A percentile compares a stretch with the other conserved stretches of the same genome.
Evolutionary conservation across 2,329 filamentous ascomycete species (phyloP).

Genomic region (Emergomyces orientalis): DNA sequence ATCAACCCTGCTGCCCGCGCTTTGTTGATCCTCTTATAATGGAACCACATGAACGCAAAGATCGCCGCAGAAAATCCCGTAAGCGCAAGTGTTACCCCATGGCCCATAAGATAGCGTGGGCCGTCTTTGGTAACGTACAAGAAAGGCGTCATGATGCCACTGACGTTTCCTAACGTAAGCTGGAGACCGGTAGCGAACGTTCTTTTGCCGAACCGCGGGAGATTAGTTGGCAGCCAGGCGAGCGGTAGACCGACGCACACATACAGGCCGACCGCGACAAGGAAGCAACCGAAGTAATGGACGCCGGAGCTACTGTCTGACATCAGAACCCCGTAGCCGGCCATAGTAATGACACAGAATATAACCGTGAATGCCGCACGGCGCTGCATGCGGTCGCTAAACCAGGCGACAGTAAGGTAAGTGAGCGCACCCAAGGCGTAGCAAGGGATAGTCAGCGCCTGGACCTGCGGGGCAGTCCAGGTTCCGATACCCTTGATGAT

Average conservation of each 20-base stretch:
- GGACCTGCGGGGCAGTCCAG: slow-evolving; percentile 57
- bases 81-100: slow-evolving; percentile 52
- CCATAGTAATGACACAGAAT: slow-evolving; percentile 53
- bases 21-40: slow-evolving; percentile 43
- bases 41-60: slow-evolving; percentile 48
- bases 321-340: slow-evolving; percentile 61
- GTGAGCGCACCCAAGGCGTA: slow-evolving; percentile 62
- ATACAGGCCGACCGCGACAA: slow-evolving; percentile 67
- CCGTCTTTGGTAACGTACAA: slow-evolving; percentile 38
- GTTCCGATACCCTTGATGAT: slow-evolving; percentile 62
- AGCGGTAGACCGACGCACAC: slow-evolving; percentile 47
- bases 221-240: slow-evolving; percentile 55
- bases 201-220: slow-evolving; percentile 65
- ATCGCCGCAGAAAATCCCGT: slow-evolving; percentile 47
- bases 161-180: slow-evolving; percentile 59
- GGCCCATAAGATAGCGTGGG: slow-evolving; percentile 53
- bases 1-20: slow-evolving; percentile 29
- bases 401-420: slow-evolving; percentile 56
- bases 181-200: slow-evolving; percentile 64
- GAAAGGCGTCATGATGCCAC: slow-evolving; percentile 65
- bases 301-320: slow-evolving; percentile 51
- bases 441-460: slow-evolving; percentile 69
- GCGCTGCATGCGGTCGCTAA: slow-evolving; percentile 59
- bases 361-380: slow-evolving; percentile 56
- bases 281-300: slow-evolving; percentile 66